Conservation (phyloP, 176 grass and related monocot species). For the Rhynchospora pubera region DNA sequence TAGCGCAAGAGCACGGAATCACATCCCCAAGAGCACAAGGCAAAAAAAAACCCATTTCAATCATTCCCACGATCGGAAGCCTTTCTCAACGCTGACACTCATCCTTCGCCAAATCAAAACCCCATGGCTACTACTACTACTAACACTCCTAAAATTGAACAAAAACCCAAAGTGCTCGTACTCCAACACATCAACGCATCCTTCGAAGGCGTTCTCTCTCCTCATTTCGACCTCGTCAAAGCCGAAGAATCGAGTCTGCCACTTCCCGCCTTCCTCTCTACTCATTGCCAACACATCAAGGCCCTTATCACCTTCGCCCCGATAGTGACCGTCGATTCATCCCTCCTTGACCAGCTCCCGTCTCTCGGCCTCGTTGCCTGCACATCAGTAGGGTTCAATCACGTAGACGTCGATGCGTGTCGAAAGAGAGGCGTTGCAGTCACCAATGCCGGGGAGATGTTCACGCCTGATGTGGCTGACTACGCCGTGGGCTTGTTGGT, state of each 20-base stretch:
- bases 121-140: background rate
- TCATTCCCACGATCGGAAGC: background rate
- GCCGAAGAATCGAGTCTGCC: slow-evolving; percentile 8
- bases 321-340: background rate
- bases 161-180: slow-evolving; percentile 23
- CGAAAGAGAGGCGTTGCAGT: slow-evolving; percentile 27
- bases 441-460: slow-evolving; percentile 28
- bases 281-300: background rate
- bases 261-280: slow-evolving; percentile 26
- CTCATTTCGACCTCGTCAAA: slow-evolving; percentile 22
- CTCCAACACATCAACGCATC: background rate
- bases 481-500: slow-evolving; percentile 27
- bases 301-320: background rate
- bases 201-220: background rate
- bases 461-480: slow-evolving; percentile 30
- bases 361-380: slow-evolving; percentile 25
- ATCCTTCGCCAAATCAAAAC: background rate
- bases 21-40: too few relatives aligned
- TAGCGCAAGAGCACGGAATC: too few relatives aligned
- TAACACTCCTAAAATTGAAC: background rate
- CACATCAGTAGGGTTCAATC: slow-evolving; percentile 14
- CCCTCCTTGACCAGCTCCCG: slow-evolving; percentile 22
- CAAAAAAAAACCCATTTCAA: too few relatives aligned
- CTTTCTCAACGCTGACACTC: background rate
- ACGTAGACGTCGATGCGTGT: slow-evolving; percentile 39